A percentile compares a stretch with the other conserved stretches of the same genome.
phyloP scores from a whole-genome alignment of 2,329 filamentous ascomycete species.

The Aureobasidium sp. region DNA sequence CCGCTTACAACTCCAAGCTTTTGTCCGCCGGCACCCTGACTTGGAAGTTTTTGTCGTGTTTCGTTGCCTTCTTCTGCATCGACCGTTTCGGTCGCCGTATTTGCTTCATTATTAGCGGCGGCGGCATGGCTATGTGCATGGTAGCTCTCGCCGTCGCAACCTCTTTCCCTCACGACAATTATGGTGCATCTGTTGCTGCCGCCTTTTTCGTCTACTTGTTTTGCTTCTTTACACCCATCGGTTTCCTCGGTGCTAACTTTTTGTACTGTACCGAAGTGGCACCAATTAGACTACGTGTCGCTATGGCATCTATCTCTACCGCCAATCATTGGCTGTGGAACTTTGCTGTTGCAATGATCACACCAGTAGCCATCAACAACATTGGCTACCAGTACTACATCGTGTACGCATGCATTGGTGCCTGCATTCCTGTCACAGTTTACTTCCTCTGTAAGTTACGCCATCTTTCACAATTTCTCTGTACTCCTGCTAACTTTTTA shows the following conservation, averaged over 20 bases:
- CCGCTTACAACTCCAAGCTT: slow-evolving; percentile 30
- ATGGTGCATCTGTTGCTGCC: slow-evolving; percentile 41
- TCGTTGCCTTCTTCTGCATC: slow-evolving; percentile 43
- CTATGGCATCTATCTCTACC: slow-evolving; percentile 49
- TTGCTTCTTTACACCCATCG: slow-evolving; percentile 53
- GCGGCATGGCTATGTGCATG: no score
- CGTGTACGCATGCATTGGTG: slow-evolving; percentile 39
- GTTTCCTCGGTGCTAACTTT: slow-evolving; percentile 52
- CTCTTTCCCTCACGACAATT: slow-evolving; percentile 40
- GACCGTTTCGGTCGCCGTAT: slow-evolving; percentile 44
- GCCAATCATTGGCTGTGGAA: slow-evolving; percentile 46
- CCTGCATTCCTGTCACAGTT: slow-evolving; percentile 37
- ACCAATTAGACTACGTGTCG: slow-evolving; percentile 43
- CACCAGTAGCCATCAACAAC: slow-evolving; percentile 39
- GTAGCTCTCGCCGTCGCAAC: slow-evolving; percentile 46
- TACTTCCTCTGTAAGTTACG: slow-evolving; percentile 35
- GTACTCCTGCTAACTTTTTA: neutral
- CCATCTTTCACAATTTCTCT: neutral
- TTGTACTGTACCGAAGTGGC: slow-evolving; percentile 52
- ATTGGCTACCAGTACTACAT: slow-evolving; percentile 48
- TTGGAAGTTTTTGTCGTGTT: slow-evolving; percentile 46
- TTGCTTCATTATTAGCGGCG: no score
- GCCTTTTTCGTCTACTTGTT: slow-evolving; percentile 52
- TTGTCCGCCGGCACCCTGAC: slow-evolving; percentile 44
- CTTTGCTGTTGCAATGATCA: slow-evolving; percentile 23